A percentile compares a stretch with the other conserved stretches of the same genome.
These are phyloP conservation scores for Davidsoniella eucalypti DNA, from an alignment of 2,329 filamentous ascomycete species.

Conservation along the genomic window DNA sequence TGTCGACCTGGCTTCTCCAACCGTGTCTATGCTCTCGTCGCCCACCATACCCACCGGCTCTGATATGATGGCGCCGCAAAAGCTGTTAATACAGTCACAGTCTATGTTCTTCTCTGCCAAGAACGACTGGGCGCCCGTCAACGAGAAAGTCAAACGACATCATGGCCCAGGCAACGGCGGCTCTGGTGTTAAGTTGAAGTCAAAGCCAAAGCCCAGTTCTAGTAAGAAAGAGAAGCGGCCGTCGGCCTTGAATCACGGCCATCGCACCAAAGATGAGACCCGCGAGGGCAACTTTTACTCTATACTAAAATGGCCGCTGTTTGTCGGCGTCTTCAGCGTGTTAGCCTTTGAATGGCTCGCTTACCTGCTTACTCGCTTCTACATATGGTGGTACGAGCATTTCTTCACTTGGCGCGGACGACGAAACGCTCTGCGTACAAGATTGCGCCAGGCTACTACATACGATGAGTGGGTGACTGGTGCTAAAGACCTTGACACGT, in stretches of 20 bases:
- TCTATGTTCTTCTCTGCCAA: conserved; percentile 66
- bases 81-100: conserved; percentile 15
- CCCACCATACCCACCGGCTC: conserved; percentile 19
- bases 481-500: conserved; percentile 62
- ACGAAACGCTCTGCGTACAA: conserved; percentile 52
- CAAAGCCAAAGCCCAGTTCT: conserved; percentile 13
- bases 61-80: conserved; percentile 15
- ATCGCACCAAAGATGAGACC: conserved; percentile 72
- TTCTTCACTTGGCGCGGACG: conserved; percentile 77
- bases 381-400: conserved; percentile 87
- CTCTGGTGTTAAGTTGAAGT: conserved; percentile 15
- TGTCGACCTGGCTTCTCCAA: conserved; percentile 4
- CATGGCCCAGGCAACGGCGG: conserved; percentile 14
- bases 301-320: conserved; percentile 79
- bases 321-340: conserved; percentile 37
- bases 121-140: conserved; percentile 89
- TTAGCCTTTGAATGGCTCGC: conserved; percentile 24
- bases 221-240: conserved; percentile 20
- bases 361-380: conserved; percentile 70
- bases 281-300: conserved; percentile 84
- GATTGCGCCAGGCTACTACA: conserved; percentile 52
- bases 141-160: conserved; percentile 42
- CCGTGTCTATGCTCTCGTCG: conserved; percentile 18
- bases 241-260: conserved; percentile 25
- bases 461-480: conserved; percentile 74